A percentile compares a stretch with the other conserved stretches of the same genome.
These are phyloP conservation scores for Diaporthe amygdali DNA, from an alignment of 2,329 filamentous ascomycete genomes.

Conservation along the genomic window DNA sequence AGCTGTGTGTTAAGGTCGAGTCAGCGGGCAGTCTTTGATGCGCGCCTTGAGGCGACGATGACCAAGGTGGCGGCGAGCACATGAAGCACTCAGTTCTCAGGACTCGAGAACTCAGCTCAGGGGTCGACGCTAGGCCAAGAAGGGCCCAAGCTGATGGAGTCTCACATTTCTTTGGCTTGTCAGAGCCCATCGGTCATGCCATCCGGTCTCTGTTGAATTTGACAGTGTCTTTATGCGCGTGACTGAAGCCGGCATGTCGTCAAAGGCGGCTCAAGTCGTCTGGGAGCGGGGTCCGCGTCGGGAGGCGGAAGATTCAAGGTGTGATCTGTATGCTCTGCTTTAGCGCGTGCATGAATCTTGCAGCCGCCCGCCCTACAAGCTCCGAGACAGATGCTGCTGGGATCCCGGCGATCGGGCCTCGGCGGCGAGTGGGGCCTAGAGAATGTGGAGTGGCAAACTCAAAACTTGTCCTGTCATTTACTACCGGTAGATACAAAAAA, in stretches of 20 bases:
- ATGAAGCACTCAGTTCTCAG: background rate
- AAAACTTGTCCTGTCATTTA: conserved; percentile 1
- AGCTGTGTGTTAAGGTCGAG: background rate
- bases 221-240: background rate
- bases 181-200: conserved; percentile 14
- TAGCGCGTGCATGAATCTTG: conserved; percentile 11
- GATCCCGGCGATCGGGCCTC: conserved; percentile 2
- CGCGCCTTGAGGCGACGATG: background rate
- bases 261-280: background rate
- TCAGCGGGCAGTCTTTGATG: background rate
- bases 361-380: background rate
- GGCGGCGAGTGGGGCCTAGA: background rate
- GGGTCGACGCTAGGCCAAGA: background rate
- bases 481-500: no score
- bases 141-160: background rate
- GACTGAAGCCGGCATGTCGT: conserved; percentile 11
- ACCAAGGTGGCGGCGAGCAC: background rate
- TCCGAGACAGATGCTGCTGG: background rate
- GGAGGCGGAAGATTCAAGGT: background rate
- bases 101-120: background rate
- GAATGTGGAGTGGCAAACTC: background rate
- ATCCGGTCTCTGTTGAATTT: background rate
- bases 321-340: background rate
- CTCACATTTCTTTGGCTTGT: conserved; percentile 23
- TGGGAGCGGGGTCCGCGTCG: background rate